Base-by-base conservation (phyloP, 116 monocot species). In the Zostera marina region DNA sequence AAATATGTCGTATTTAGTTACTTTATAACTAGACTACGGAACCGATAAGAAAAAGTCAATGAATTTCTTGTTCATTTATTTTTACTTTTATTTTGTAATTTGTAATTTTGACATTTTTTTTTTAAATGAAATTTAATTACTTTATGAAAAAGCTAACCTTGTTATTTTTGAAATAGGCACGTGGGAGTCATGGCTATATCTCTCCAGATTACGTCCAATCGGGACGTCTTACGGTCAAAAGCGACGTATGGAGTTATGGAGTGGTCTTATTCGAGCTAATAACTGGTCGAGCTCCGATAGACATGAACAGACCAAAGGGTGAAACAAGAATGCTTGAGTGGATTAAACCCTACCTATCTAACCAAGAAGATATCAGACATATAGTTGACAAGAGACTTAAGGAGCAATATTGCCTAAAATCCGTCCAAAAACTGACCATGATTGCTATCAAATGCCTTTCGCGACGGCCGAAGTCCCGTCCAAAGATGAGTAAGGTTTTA, bases 191-290 rank as follows among this genome's bases (percentile, higher is more conserved):
- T 12, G 92, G 92, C 32, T 92, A 92, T 53, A 87, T 87, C 9
- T 87, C 92, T 49, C 92, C 92, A 8, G 92, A 92, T 23, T 92
- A 92, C 70, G 72, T 92, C 39, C 73, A 76, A 23, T 87, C 92
- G 1, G 92, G 87, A 0, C 73, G 76, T 23, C 76, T 92, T 14
- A 86, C 80, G 6, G 44, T 68, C 15, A 87, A 87, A 73, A 87
- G 80, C 38, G 92, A 92, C 41, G 59, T 87, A 56, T 92, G 83
- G 83, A 92, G 92, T 66, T 92, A 76, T 2, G 92, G 92, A 0
- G 87, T 92, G 6, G 76, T 92, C 42, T 77, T 92, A 32, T 92
- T 87, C 11, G 92, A 81, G 65, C 77, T 92, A 40, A 83, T 92
- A 56, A 92, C 92, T 11, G 92, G 92, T 7, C 78, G 87, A 1